A percentile compares a stretch with the other conserved stretches of the same genome.
Evolutionary conservation across 2,329 filamentous ascomycete species (phyloP).

Genomic region (Didymella sp.): DNA sequence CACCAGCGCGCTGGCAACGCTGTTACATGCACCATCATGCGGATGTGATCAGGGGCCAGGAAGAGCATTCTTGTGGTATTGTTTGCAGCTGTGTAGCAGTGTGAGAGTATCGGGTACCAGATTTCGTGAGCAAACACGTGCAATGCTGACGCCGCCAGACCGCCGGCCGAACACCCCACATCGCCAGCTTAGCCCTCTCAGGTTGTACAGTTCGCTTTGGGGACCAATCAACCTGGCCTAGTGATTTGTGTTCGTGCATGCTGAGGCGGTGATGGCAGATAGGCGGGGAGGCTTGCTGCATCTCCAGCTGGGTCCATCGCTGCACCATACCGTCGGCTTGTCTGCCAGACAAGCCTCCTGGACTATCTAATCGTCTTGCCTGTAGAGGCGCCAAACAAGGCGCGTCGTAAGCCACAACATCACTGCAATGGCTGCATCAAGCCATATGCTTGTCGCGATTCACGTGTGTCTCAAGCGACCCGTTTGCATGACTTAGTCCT

Average conservation of each 20-base stretch:
- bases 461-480: background rate
- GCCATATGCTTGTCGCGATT: background rate
- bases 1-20: background rate
- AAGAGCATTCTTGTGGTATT: slow-evolving; percentile 1
- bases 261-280: slow-evolving; percentile 13
- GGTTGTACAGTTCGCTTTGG: background rate
- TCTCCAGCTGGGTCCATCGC: slow-evolving; percentile 7
- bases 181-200: slow-evolving; percentile 14
- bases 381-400: slow-evolving; percentile 1
- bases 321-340: slow-evolving; percentile 3
- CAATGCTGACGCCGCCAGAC: slow-evolving; percentile 22
- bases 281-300: slow-evolving; percentile 5
- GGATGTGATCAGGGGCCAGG: slow-evolving; percentile 1
- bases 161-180: slow-evolving; percentile 17
- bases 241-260: background rate
- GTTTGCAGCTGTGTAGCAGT: slow-evolving; percentile 5
- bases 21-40: background rate
- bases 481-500: background rate
- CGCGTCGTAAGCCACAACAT: slow-evolving; percentile 2
- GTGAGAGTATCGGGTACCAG: background rate
- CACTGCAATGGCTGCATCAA: background rate
- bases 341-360: slow-evolving; percentile 1
- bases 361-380: background rate
- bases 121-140: slow-evolving; percentile 14
- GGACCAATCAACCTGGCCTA: slow-evolving; percentile 2